Percentiles rank a stretch among this genome's conserved stretches.
Conservation (phyloP, 495 filamentous ascomycete genomes). For the Penicillium cinerascens region DNA sequence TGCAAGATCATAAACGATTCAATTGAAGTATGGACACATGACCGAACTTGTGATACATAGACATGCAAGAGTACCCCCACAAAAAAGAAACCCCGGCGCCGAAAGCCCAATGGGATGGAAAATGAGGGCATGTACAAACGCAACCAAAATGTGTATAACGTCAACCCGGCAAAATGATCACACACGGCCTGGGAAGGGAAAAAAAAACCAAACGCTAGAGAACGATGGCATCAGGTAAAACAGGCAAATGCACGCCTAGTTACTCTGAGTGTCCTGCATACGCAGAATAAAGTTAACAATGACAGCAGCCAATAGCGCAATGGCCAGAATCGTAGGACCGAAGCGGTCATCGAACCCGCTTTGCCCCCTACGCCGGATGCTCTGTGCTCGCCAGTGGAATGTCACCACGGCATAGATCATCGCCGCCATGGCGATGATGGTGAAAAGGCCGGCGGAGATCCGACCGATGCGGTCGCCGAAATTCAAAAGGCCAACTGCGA, state of each 20-base stretch:
- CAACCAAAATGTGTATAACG: not conserved
- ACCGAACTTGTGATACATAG: not conserved
- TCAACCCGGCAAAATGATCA: not conserved
- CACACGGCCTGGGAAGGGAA: not conserved
- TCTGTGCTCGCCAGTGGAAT: slow-evolving; percentile 95
- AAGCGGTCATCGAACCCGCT: slow-evolving; percentile 95
- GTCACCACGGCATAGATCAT: slow-evolving; percentile 95
- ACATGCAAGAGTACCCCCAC: not conserved
- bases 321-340: slow-evolving; percentile 83
- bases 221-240: not conserved
- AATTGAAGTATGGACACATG: not conserved
- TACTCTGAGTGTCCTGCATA: slow-evolving; percentile 51
- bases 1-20: not conserved
- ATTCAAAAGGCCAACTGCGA: slow-evolving; percentile 94
- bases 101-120: not conserved
- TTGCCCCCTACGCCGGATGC: slow-evolving; percentile 85
- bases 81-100: not conserved
- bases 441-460: slow-evolving; percentile 90
- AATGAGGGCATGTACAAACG: not conserved
- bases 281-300: slow-evolving; percentile 92
- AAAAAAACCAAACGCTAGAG: not conserved
- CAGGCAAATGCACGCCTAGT: not conserved
- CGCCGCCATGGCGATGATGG: slow-evolving; percentile 85
- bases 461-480: slow-evolving; percentile 92
- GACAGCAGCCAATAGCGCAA: slow-evolving; percentile 79